Evolutionary conservation across 352 stramenopile species (phyloP).

Genomic region (Phytophthora agathidicida): DNA sequence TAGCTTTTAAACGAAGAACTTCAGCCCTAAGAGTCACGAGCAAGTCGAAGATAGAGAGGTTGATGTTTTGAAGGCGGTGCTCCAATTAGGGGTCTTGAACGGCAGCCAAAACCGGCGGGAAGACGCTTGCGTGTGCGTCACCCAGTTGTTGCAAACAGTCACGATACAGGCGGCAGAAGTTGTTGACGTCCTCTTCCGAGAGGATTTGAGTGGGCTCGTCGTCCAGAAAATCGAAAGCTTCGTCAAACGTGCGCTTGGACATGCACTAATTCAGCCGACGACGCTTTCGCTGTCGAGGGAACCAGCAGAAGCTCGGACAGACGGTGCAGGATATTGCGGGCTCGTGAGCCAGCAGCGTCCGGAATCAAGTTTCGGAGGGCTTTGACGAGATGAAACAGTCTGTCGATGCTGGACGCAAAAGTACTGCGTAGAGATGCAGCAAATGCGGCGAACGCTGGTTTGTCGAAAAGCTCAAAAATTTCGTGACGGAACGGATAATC

Average conservation of each 20-base stretch:
- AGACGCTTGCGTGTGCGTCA: neutral
- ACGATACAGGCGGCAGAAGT: too few species aligned
- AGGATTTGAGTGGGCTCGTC: constrained; percentile 7
- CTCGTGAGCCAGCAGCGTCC: constrained; percentile 3
- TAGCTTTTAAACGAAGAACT: neutral
- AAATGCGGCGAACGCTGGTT: neutral
- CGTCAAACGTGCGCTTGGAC: neutral
- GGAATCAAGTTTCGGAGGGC: constrained; percentile 7
- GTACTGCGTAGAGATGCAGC: neutral
- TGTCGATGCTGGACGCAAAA: constrained; percentile 4
- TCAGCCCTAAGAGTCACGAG: neutral
- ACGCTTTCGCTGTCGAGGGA: neutral
- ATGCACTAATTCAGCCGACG: neutral
- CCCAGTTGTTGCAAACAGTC: neutral
- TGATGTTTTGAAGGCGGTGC: too few species aligned
- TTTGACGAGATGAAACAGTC: constrained; percentile 1
- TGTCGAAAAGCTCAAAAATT: constrained; percentile 6
- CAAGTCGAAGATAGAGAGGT: too few species aligned
- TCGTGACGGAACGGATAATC: constrained; percentile 8
- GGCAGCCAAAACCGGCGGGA: neutral
- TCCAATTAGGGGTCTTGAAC: too few species aligned
- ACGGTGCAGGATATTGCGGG: constrained; percentile 2
- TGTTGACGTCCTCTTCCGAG: constrained; percentile 4
- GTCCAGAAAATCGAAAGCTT: constrained; percentile 2
- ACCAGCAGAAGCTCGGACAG: neutral